A percentile compares a stretch with the other conserved stretches of the same genome.
Conservation (phyloP, 768 basidiomycete species). For the Auriscalpium microsporum region DNA sequence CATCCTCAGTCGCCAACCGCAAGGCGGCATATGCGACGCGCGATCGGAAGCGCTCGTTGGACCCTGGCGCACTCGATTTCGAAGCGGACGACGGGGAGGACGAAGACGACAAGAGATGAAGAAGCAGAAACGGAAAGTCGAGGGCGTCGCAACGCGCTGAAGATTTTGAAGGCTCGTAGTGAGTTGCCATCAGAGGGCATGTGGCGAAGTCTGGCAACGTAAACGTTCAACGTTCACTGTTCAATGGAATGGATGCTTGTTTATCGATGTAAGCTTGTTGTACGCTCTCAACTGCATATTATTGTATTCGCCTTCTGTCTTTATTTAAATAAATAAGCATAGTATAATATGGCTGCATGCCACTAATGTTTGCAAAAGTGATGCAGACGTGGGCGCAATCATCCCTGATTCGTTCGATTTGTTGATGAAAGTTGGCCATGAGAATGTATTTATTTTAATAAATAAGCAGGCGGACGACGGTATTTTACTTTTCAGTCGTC, state of each 20-base stretch:
- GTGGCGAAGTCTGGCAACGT: constrained; percentile 70
- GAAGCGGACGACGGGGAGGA: constrained; percentile 42
- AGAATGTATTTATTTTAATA: too few species aligned
- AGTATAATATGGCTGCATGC: too few species aligned
- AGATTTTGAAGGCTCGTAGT: constrained; percentile 63
- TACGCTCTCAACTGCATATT: constrained; percentile 16
- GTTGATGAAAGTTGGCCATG: too few species aligned
- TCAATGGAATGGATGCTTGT: neutral
- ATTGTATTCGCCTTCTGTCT: neutral
- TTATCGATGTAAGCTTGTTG: constrained; percentile 23
- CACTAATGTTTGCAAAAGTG: too few species aligned
- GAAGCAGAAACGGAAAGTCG: constrained; percentile 30
- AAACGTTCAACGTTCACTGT: constrained; percentile 2
- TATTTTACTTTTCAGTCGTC: neutral
- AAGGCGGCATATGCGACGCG: constrained; percentile 61
- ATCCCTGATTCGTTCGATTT: neutral
- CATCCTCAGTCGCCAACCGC: constrained; percentile 43
- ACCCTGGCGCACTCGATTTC: constrained; percentile 66
- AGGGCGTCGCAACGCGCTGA: constrained; percentile 51
- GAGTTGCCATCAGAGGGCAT: constrained; percentile 63
- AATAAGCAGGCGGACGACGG: too few species aligned
- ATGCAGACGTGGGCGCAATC: too few species aligned
- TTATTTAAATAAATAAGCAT: neutral
- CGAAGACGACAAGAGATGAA: constrained; percentile 25
- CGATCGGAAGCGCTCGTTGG: constrained; percentile 52